A percentile compares a stretch with the other conserved stretches of the same genome.
phyloP scores from a whole-genome alignment of 2,329 filamentous ascomycete species.

The Ascochyta fabae region DNA sequence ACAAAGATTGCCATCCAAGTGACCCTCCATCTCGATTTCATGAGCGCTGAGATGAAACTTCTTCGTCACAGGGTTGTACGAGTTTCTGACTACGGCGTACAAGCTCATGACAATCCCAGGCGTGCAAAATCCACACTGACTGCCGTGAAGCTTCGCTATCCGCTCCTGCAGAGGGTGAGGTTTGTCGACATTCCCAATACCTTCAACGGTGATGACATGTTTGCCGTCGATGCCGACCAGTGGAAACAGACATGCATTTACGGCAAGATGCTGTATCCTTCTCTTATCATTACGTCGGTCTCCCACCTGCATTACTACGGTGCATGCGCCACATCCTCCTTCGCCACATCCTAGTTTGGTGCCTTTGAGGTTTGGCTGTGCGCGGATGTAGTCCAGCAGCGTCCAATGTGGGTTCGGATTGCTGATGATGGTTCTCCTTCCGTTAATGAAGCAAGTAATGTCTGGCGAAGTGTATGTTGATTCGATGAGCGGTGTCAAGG shows the following conservation, averaged over 20 bases:
- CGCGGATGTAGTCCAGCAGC: constrained; percentile 87
- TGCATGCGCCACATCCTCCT: constrained; percentile 94
- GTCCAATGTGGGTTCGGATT: constrained; percentile 90
- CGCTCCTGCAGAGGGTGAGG: constrained; percentile 91
- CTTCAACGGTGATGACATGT: constrained; percentile 95
- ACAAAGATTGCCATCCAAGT: constrained; percentile 92
- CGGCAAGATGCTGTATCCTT: constrained; percentile 89
- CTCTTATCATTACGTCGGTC: constrained; percentile 76
- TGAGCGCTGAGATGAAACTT: constrained; percentile 44
- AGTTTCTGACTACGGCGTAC: constrained; percentile 86
- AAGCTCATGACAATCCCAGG: constrained; percentile 93
- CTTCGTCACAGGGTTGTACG: constrained; percentile 44
- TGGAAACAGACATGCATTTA: constrained; percentile 92
- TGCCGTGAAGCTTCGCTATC: constrained; percentile 87
- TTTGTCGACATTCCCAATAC: constrained; percentile 82
- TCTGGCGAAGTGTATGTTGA: constrained; percentile 76
- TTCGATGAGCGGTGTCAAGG: constrained; percentile 70
- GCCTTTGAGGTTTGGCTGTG: constrained; percentile 81
- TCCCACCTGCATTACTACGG: constrained; percentile 64
- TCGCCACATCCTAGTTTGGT: constrained; percentile 96
- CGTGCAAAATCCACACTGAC: constrained; percentile 93
- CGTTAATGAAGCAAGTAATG: constrained; percentile 89
- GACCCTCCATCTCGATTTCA: constrained; percentile 49
- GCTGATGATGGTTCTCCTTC: constrained; percentile 81
- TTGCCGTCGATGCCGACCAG: constrained; percentile 92